A percentile compares a stretch with the other conserved stretches of the same genome.
Evolutionary conservation across 2,329 filamentous ascomycete species (phyloP).

Genomic region (Escovopsis weberi): DNA sequence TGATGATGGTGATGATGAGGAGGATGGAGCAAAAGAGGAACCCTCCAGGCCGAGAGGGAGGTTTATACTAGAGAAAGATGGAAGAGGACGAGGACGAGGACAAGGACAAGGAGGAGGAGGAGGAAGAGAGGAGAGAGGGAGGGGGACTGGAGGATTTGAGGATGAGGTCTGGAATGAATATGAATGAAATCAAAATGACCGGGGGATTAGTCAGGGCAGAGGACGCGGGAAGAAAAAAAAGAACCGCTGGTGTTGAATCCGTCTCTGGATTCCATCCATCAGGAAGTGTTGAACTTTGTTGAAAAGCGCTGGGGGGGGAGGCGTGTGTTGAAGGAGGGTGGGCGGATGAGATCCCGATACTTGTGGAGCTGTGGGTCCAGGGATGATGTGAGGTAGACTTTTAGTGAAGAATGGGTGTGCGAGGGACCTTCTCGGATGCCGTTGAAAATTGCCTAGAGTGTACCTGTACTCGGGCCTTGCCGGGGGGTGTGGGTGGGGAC

Average conservation of each 20-base stretch:
- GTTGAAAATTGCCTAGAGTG: no score
- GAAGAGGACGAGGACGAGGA: background rate
- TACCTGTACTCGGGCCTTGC: no score
- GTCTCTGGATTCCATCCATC: background rate
- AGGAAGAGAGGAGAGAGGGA: constrained; percentile 4
- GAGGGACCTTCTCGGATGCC: background rate
- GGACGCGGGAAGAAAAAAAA: no score
- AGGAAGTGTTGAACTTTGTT: background rate
- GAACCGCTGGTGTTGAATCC: background rate
- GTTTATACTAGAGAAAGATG: background rate
- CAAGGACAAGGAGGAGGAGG: background rate
- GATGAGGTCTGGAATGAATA: constrained; percentile 1
- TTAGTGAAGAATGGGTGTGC: background rate
- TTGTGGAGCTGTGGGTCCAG: no score
- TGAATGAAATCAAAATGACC: constrained; percentile 12
- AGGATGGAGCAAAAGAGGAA: background rate
- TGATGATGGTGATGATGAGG: background rate
- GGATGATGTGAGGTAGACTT: background rate
- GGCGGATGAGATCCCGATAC: background rate
- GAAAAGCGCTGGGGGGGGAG: background rate
- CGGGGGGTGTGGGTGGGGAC: no score
- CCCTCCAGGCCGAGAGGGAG: background rate
- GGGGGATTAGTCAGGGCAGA: background rate
- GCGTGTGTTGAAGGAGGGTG: background rate
- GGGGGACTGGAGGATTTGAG: constrained; percentile 4